Percentiles rank a stretch among this genome's conserved stretches.
Evolutionary conservation across 1,139 yeast species (phyloP).

Genomic region (Zhuliangozyma blackwelliae): DNA sequence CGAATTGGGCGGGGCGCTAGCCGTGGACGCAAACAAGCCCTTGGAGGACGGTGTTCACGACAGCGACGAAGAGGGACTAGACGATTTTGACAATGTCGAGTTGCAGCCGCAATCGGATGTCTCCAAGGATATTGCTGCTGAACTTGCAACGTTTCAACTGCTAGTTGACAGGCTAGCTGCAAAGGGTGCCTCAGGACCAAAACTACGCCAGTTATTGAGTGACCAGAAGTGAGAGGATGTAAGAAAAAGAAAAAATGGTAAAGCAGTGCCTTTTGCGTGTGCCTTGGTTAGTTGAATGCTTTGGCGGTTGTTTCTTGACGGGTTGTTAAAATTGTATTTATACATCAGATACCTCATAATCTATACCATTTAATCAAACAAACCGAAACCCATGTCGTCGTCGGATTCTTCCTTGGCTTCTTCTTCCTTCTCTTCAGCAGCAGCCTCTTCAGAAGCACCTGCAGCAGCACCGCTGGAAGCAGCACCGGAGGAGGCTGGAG

Average conservation of each 20-base stretch:
- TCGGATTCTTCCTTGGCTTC: conserved; percentile 41
- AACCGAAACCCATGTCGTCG: conserved; percentile 87
- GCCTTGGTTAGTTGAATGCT: too few species aligned
- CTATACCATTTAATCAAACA: conserved; percentile 59
- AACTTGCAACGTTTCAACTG: too few species aligned
- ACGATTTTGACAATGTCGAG: conserved; percentile 9
- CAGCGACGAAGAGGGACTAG: conserved; percentile 17
- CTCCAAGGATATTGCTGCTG: not conserved
- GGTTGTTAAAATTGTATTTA: too few species aligned
- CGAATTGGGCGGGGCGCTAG: conserved; percentile 11
- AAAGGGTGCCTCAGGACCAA: not conserved
- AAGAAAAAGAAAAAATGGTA: too few species aligned
- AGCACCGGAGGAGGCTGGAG: conserved; percentile 61
- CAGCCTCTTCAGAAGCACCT: conserved; percentile 37
- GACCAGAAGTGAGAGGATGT: too few species aligned
- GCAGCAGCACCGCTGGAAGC: conserved; percentile 40
- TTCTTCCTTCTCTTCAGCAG: conserved; percentile 33
- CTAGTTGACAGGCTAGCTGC: too few species aligned
- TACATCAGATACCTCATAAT: too few species aligned
- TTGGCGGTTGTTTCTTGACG: not conserved
- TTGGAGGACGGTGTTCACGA: conserved; percentile 8
- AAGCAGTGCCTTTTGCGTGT: too few species aligned
- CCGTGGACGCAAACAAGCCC: conserved; percentile 1
- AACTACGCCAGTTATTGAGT: not conserved
- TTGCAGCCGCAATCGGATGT: too few species aligned